Evolutionary conservation across 2,329 filamentous ascomycete genomes (phyloP), one percentile per base, ranked within the genome.

Genomic region (Hortaea sp.): DNA sequence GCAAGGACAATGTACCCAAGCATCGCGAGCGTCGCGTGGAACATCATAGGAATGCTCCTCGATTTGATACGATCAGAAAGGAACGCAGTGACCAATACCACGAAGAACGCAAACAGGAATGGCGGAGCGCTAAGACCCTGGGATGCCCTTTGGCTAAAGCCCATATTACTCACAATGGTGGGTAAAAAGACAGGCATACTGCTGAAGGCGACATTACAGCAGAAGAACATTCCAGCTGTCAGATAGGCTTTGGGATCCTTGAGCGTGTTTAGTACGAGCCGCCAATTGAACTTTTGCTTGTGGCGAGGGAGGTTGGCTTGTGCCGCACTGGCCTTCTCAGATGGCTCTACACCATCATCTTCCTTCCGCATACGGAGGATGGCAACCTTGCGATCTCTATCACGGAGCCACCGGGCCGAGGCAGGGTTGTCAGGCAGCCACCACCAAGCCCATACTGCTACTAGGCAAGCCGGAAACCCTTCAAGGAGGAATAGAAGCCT

Each of bases 181-280:
- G 88, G 88, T 2, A 94, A 75, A 62, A 94, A 94, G 42, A 92
- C 85, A 2, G 88, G 88, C 62, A 94, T 80, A 20, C 85, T 90
- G 59, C 81, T 82, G 69, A 94, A 95, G 9, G 88, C 84, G 63
- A 94, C 84, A 66, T 95, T 94, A 60, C 84, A 81, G 64, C 83
- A 79, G 70, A 94, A 88, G 72, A 94, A 86, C 78, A 94, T 94
- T 56, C 71, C 70, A 1, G 87, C 83, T 4, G 85, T 85, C 38
- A 90, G 71, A 69, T 86, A 90, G 47, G 78, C 78, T 53, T 81
- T 81, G 0, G 84, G 82, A 64, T 88, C 84, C 39, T 60, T 56
- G 29, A 87, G 66, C 2, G 78, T 77, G 49, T 75, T 68, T 10
- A 78, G 59, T 37, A 85, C 72, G 54, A 84, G 80, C 29, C 64